Base-by-base conservation (phyloP, 352 stramenopile species). In the Phytophthora fragariaefolia region DNA sequence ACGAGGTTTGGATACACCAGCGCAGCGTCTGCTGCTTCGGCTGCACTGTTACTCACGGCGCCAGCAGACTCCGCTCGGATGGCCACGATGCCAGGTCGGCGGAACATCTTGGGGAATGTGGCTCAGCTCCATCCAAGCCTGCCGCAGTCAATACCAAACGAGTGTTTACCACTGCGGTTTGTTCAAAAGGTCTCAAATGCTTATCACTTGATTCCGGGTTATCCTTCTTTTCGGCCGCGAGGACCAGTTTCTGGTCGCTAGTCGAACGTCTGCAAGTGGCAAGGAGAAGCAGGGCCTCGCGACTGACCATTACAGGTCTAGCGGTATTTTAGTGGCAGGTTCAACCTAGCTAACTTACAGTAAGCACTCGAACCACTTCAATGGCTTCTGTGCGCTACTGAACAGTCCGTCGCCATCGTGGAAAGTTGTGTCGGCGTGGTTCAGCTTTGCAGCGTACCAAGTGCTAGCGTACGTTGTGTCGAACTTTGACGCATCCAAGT, bases 281-380 rank as follows among this genome's bases (percentile, higher is more conserved):
- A 5, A 17, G 10, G 17, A 10, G n/a, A 47, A 45, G 12, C 17
- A 22, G 36, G 15, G 36, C 26, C 26, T 42, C 49, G 40, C n/a
- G n/a, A 24, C 40, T 26, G n/a, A 8, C 18, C 40, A 47, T 26
- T 47, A 47, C n/a, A 24, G n/a, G n/a, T n/a, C n/a, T n/a, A n/a
- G n/a, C n/a, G n/a, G n/a, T n/a, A n/a, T n/a, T n/a, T n/a, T n/a
- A n/a, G n/a, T n/a, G n/a, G n/a, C n/a, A n/a, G n/a, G n/a, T n/a
- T n/a, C n/a, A n/a, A n/a, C n/a, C n/a, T n/a, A n/a, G n/a, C n/a
- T n/a, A 12, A 6, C 24, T 51, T 79, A 83, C 23, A 83, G 56
- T 38, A 74, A 38, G 24, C 78, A 85, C 60, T 87, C 76, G 51
- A 89, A 87, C 80, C 80, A 89, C 58, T 89, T 87, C 36, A 83